Base-by-base conservation (phyloP, 2,329 filamentous ascomycete genomes). In the Tolypocladium paradoxum region DNA sequence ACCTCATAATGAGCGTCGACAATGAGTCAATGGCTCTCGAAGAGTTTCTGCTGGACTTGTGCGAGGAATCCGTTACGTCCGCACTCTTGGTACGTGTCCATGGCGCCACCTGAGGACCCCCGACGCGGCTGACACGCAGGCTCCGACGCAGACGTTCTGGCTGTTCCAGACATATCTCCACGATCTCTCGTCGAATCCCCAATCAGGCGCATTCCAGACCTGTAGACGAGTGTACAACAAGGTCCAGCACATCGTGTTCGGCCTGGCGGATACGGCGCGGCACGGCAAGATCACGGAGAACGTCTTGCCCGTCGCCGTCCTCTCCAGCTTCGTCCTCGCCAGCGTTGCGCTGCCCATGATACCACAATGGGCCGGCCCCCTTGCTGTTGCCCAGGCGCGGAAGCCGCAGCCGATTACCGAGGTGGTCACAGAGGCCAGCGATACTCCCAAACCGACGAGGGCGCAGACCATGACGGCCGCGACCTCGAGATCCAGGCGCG, bases 21-120 rank as follows among this genome's bases (percentile, higher is more conserved):
- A 93, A 92, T 71, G 89, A 93, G 76, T 92, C 88, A 61, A 91
- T 93, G 87, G 88, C 89, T 49, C 71, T 93, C 70, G 89, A 93
- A 72, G 88, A 93, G 73, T 93, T 92, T 67, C 79, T 93, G 63
- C 74, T 92, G 64, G 88, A 93, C 69, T 73, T 93, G 55, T 93
- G 89, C 71, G 87, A 93, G 70, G 88, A 92, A 71, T 92, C 88
- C 20, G 88, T 91, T 60, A 92, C 88, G 62, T 88, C 87, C 57
- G 88, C 88, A 55, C 75, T 93, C 60, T 75, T 93, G 74, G 88
- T 92, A 75, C 61, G 84, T 74, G 46, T 45, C 48, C 55, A 47
- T 50, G 50, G 48, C 33, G 38, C 18, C 27, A 11, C 11, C 14
- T 1, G 16, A 4, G 18, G 27, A 31, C 9, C 18, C 9, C 27